These are phyloP conservation scores for Geotrichum macrosporum DNA, from an alignment of 1,139 yeast genomes.

Conservation along the genomic window DNA sequence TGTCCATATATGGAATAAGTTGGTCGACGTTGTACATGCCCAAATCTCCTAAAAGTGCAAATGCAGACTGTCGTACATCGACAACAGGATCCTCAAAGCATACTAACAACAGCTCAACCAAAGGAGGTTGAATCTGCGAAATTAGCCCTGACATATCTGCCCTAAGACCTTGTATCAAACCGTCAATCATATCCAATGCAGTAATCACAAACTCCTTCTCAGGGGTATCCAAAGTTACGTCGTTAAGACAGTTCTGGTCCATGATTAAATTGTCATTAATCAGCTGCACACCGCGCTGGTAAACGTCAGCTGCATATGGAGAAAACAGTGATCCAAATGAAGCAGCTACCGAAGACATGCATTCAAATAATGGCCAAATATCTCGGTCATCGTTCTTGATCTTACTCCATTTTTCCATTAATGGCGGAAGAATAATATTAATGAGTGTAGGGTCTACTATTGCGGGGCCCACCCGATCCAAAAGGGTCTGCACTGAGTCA, in stretches of 20 bases:
- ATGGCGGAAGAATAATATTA: conserved; percentile 68
- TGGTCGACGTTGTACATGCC: conserved; percentile 54
- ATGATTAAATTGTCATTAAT: conserved; percentile 62
- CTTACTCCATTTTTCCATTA: conserved; percentile 72
- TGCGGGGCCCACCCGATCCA: conserved; percentile 60
- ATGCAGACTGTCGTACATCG: conserved; percentile 90
- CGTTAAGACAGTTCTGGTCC: conserved; percentile 58
- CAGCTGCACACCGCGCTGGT: conserved; percentile 69
- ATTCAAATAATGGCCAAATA: conserved; percentile 87
- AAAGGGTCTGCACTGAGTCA: conserved; percentile 90
- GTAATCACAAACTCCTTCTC: conserved; percentile 91
- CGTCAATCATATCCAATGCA: conserved; percentile 83
- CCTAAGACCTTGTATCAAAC: conserved; percentile 85
- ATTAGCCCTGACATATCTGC: conserved; percentile 58
- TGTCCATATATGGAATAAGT: conserved; percentile 55
- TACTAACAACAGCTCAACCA: conserved; percentile 61
- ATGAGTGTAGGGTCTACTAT: conserved; percentile 47
- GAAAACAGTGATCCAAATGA: conserved; percentile 79
- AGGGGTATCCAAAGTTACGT: conserved; percentile 56
- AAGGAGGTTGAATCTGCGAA: conserved; percentile 37
- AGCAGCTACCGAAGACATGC: conserved; percentile 89
- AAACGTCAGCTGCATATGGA: conserved; percentile 88
- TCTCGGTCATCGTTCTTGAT: conserved; percentile 74
- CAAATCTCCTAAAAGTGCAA: conserved; percentile 85
- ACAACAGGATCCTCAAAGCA: conserved; percentile 73